These are phyloP conservation scores for Rubia occidens DNA, from an alignment of 305 asterid genomes.

Conservation along the genomic window DNA sequence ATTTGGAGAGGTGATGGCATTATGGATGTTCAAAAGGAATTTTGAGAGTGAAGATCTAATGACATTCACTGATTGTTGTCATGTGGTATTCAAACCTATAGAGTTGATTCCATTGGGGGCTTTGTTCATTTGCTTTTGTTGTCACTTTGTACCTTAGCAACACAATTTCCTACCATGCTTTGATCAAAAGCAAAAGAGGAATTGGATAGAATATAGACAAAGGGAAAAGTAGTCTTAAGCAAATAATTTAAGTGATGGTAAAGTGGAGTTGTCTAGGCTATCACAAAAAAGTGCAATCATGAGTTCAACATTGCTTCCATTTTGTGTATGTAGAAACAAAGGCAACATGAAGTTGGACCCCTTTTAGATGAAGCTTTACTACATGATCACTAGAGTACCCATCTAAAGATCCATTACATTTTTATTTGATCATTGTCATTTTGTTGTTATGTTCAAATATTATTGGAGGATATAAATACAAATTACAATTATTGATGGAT, in stretches of 20 bases:
- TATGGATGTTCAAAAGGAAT: neutral
- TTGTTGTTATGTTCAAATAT: neutral
- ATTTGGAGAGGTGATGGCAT: neutral
- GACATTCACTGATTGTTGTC: neutral
- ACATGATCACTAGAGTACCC: neutral
- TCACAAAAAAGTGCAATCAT: constrained; percentile 23
- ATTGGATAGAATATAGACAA: neutral
- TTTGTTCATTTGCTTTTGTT: constrained; percentile 17
- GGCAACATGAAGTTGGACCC: constrained; percentile 15
- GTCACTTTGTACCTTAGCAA: constrained; percentile 16
- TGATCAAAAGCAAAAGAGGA: constrained; percentile 21
- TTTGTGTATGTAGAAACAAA: constrained; percentile 19
- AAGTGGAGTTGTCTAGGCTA: constrained; percentile 16
- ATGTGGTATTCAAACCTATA: neutral
- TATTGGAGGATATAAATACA: neutral
- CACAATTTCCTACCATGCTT: constrained; percentile 16
- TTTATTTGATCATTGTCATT: neutral
- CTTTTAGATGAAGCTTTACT: neutral
- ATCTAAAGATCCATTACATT: neutral
- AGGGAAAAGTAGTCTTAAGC: constrained; percentile 1
- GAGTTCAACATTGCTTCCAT: constrained; percentile 28
- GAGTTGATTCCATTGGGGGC: neutral
- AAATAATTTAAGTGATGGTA: constrained; percentile 11
- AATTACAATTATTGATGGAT: neutral
- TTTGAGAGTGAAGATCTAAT: neutral